Base-by-base conservation (phyloP, 1,139 yeast species). In the Arxiozyma slooffiae region DNA sequence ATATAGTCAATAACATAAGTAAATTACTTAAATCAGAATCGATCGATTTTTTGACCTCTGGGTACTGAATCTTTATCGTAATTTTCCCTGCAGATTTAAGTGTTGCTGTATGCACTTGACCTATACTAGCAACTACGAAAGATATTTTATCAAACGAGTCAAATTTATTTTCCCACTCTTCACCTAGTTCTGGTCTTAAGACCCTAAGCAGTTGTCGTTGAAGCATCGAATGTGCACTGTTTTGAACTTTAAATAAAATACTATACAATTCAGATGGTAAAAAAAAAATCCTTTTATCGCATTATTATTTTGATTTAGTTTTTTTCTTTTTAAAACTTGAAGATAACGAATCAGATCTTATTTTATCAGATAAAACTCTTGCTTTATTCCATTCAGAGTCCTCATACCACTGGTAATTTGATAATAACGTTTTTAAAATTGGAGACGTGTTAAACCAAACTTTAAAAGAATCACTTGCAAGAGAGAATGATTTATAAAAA, bases 31-130 rank as follows among this genome's bases (percentile, higher is more conserved):
- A 76, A 68, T 92, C 99, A 2, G 96, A 85, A 66, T 92, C 97
- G 60, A 92, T 94, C 14, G 95, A 83, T 56, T 85, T 81, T 22
- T 85, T 94, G 14, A 92, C 97, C n/a, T 98, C 98, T 0, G 99
- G 99, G 62, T 92, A 92, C 67, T 92, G 99, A 4, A 92, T 89
- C 64, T 92, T 92, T 16, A 92, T 95, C n/a, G 95, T 98, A 30
- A 90, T 96, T 36, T 80, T 79, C 55, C 79, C 77, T 37, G 78
- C 80, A 38, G 67, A 67, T 11, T 69, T 73, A 21, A 95, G 74
- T 11, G 79, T 82, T 1, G 96, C 98, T 46, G 75, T 76, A 68
- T 92, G 98, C 3, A 92, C 98, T 68, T 92, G 97, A 3, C 98
- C 97, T 60, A 92, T 92, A 4, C 96, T 87, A 1, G 98, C 98